phyloP scores from a whole-genome alignment of 306 rosid genomes.

The Sophora flavescens region DNA sequence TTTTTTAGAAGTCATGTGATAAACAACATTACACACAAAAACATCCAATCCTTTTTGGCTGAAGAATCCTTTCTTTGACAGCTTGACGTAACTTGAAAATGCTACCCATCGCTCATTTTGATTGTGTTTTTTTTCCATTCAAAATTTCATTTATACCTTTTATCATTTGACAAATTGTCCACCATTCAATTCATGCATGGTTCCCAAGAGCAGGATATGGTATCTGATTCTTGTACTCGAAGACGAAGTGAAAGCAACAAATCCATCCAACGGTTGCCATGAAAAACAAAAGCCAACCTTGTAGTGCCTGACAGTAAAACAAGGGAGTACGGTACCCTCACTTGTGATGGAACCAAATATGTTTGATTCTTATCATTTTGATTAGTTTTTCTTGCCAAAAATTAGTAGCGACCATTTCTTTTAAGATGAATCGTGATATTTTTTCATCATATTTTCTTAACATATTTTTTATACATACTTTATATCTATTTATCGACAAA shows the following conservation, averaged over 20 bases:
- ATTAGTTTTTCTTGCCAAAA: constrained; percentile 15
- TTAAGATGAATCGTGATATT: neutral
- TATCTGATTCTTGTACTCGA: constrained; percentile 43
- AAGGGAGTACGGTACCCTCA: constrained; percentile 21
- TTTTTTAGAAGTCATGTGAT: neutral
- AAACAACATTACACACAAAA: constrained; percentile 13
- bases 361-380: constrained; percentile 37
- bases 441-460: too few species aligned
- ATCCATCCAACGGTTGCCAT: constrained; percentile 38
- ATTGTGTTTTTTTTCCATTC: constrained; percentile 2
- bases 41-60: constrained; percentile 22
- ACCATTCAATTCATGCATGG: constrained; percentile 42
- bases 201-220: constrained; percentile 23
- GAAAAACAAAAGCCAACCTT: constrained; percentile 27
- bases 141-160: constrained; percentile 20
- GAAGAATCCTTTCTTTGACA: constrained; percentile 39
- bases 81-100: constrained; percentile 29
- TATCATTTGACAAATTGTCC: constrained; percentile 37
- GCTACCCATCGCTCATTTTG: constrained; percentile 33
- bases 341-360: constrained; percentile 23
- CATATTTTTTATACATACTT: too few species aligned
- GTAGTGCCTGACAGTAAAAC: constrained; percentile 14
- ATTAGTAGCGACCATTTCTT: constrained; percentile 25
- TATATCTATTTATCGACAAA: too few species aligned
- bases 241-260: constrained; percentile 30